Evolutionary conservation across 106 monocot genomes (phyloP).

Genomic region (Acanthochlamys bracteata): DNA sequence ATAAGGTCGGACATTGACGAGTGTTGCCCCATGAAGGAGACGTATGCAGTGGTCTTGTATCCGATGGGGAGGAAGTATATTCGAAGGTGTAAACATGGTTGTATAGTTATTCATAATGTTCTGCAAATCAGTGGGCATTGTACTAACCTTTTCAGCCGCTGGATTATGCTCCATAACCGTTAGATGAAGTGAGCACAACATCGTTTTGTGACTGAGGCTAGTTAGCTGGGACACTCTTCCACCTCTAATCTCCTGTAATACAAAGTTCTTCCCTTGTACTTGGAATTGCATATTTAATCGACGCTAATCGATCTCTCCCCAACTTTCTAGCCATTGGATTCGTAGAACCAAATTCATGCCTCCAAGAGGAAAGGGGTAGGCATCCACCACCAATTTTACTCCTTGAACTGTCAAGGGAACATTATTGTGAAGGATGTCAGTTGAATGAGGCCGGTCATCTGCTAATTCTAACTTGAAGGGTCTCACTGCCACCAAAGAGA

Average conservation of each 20-base stretch:
- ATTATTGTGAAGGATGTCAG: no score
- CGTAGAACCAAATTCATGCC: neutral
- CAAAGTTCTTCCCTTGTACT: neutral
- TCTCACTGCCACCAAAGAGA: no score
- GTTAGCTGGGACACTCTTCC: neutral
- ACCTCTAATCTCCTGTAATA: neutral
- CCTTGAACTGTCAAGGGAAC: no score
- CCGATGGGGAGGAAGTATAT: neutral
- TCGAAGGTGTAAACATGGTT: neutral
- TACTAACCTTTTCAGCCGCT: neutral
- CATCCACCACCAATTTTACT: no score
- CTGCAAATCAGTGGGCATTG: neutral
- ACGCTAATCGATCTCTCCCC: neutral
- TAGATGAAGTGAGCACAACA: neutral
- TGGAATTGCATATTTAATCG: neutral
- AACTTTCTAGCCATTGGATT: neutral
- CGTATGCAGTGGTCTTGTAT: neutral
- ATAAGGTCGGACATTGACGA: neutral
- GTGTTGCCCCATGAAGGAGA: neutral
- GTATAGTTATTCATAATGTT: neutral
- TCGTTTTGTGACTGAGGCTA: neutral
- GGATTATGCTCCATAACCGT: neutral
- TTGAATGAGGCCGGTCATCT: no score
- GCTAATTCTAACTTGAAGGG: no score
- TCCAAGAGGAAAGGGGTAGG: no score